Conservation (phyloP, 768 basidiomycete species). For the Chalciporus piperatus region DNA sequence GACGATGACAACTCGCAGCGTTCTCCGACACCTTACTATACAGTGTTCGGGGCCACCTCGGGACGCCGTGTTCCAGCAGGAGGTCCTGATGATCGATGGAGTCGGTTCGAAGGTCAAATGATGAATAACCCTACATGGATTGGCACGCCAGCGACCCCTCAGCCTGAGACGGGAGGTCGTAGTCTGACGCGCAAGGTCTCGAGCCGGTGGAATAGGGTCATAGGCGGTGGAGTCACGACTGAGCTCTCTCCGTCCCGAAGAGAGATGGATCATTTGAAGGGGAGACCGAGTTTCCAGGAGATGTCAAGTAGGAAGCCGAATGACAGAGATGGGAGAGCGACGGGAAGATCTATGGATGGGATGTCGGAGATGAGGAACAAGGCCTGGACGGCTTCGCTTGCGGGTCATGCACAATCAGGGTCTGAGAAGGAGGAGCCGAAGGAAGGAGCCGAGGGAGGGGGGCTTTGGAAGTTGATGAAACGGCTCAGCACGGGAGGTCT, state of each 20-base stretch:
- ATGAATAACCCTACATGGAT: not conserved
- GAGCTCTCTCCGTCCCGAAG: conserved; percentile 27
- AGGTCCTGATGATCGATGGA: conserved; percentile 37
- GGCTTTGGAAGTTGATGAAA: conserved; percentile 69
- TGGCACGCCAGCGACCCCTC: not conserved
- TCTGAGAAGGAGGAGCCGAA: conserved; percentile 12
- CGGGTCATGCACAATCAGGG: conserved; percentile 9
- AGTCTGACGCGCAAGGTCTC: conserved; percentile 38
- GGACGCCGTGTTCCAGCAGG: conserved; percentile 45
- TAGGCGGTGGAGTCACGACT: conserved; percentile 4
- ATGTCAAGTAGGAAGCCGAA: conserved; percentile 4
- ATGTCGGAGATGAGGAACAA: conserved; percentile 8
- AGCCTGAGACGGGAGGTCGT: conserved; percentile 13
- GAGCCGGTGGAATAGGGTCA: conserved; percentile 30
- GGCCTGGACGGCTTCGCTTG: conserved; percentile 11
- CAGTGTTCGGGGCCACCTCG: conserved; percentile 49
- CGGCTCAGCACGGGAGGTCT: conserved; percentile 63
- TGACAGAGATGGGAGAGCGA: conserved; percentile 2
- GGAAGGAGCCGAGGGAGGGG: conserved; percentile 35
- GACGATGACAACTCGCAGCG: conserved; percentile 14
- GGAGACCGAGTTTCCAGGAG: conserved; percentile 37
- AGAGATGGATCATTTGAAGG: conserved; percentile 13
- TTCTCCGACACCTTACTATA: conserved; percentile 48
- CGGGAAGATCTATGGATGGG: conserved; percentile 20
- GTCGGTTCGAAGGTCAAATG: conserved; percentile 3